These are phyloP conservation scores for Trichosanthes cucumerina DNA, from an alignment of 306 rosid genomes.

Conservation along the genomic window DNA sequence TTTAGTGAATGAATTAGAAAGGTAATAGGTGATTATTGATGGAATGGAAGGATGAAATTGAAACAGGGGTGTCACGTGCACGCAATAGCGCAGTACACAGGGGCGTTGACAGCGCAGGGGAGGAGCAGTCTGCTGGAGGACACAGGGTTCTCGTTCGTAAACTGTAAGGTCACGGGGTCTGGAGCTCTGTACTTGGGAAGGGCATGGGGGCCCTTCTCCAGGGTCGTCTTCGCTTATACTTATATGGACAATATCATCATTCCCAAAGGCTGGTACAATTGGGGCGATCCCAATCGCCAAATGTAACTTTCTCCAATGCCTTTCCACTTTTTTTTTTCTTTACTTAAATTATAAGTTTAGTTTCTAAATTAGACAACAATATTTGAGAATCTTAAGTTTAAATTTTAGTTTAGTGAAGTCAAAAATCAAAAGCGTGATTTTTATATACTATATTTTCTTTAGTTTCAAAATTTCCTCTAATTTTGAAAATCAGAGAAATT, in stretches of 20 bases:
- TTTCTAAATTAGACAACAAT: too few species aligned
- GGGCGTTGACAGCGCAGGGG: constrained; percentile 91
- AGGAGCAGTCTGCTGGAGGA: constrained; percentile 68
- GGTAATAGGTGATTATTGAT: too few species aligned
- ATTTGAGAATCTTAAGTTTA: too few species aligned
- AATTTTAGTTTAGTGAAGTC: too few species aligned
- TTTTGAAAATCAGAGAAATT: too few species aligned
- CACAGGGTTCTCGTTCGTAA: constrained; percentile 90
- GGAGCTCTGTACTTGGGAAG: constrained; percentile 94
- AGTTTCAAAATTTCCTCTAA: too few species aligned
- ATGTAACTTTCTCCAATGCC: constrained; percentile 31
- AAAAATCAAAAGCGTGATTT: too few species aligned
- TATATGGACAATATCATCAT: constrained; percentile 93
- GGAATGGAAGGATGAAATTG: too few species aligned
- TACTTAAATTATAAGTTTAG: too few species aligned
- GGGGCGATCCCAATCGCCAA: constrained; percentile 96
- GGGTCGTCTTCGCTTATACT: constrained; percentile 80
- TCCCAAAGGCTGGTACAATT: constrained; percentile 97
- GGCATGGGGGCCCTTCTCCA: constrained; percentile 97
- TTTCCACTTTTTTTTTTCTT: too few species aligned
- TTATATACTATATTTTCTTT: too few species aligned
- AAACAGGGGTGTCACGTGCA: constrained; percentile 88
- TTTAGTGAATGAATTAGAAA: too few species aligned
- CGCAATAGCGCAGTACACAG: constrained; percentile 63
- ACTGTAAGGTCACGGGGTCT: constrained; percentile 96